Evolutionary conservation across 331 rosid genomes (phyloP).

Genomic region (Quercus lobata): DNA sequence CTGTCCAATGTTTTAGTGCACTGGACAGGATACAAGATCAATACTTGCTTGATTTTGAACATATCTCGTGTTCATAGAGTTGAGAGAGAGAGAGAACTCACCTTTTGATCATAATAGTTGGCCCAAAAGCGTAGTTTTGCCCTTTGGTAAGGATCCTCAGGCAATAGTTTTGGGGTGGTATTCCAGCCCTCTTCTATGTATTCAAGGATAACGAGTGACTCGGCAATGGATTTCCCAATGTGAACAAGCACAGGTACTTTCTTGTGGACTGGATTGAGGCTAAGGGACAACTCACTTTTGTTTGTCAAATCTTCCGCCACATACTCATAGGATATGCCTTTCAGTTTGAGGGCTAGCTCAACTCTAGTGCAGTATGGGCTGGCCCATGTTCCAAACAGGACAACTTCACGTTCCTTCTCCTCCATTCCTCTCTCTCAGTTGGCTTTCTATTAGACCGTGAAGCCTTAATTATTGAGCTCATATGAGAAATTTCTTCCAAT

Average conservation of each 20-base stretch:
- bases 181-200: slow-evolving; percentile 43
- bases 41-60: too few relatives aligned
- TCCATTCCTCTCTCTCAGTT: slow-evolving; percentile 4
- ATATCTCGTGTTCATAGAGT: too few relatives aligned
- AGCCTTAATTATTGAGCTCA: background rate
- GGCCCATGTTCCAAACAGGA: slow-evolving; percentile 24
- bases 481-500: background rate
- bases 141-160: slow-evolving; percentile 33
- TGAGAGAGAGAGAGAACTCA: background rate
- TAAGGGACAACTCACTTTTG: slow-evolving; percentile 28
- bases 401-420: slow-evolving; percentile 21
- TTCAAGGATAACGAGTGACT: slow-evolving; percentile 39
- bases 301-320: slow-evolving; percentile 36
- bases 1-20: too few relatives aligned
- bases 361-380: slow-evolving; percentile 22
- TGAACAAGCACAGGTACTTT: slow-evolving; percentile 47
- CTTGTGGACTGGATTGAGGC: slow-evolving; percentile 32
- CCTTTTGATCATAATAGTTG: slow-evolving; percentile 28
- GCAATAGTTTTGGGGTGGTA: slow-evolving; percentile 30
- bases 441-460: background rate
- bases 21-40: too few relatives aligned
- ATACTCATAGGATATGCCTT: slow-evolving; percentile 40
- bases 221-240: slow-evolving; percentile 27
- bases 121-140: slow-evolving; percentile 43
- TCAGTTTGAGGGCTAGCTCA: slow-evolving; percentile 36